phyloP scores from a whole-genome alignment of 2,329 filamentous ascomycete genomes.

The Bipolaris zeicola region DNA sequence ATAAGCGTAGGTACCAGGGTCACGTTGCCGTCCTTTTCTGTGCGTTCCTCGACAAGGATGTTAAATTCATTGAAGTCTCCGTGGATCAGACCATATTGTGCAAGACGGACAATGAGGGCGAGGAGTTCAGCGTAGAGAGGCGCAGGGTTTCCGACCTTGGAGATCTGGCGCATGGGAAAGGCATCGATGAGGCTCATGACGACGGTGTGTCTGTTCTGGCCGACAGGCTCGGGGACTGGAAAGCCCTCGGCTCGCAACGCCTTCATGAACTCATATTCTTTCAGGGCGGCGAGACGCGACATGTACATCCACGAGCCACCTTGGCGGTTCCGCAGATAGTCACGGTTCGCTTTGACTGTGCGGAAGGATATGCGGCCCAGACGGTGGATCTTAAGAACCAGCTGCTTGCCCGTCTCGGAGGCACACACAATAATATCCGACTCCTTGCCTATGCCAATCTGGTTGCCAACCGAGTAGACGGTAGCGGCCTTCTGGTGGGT shows the following conservation, averaged over 20 bases:
- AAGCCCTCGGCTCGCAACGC: constrained; percentile 83
- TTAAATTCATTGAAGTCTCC: constrained; percentile 99
- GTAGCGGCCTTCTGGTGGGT: constrained; percentile 78
- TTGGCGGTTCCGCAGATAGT: constrained; percentile 83
- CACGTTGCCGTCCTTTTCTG: constrained; percentile 46
- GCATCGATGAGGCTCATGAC: constrained; percentile 95
- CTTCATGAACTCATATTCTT: constrained; percentile 94
- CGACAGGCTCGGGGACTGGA: constrained; percentile 83
- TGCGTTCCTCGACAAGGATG: constrained; percentile 83
- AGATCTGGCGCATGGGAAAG: constrained; percentile 87
- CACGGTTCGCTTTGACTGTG: constrained; percentile 91
- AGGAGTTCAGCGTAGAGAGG: constrained; percentile 92
- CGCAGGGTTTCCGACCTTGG: constrained; percentile 80
- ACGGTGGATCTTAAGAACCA: constrained; percentile 93
- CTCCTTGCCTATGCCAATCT: constrained; percentile 96
- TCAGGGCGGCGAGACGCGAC: constrained; percentile 87
- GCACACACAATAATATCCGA: constrained; percentile 96
- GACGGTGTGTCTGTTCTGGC: constrained; percentile 91
- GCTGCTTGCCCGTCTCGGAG: constrained; percentile 74
- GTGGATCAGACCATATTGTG: constrained; percentile 88
- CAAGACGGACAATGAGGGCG: constrained; percentile 79
- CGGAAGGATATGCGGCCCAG: constrained; percentile 96
- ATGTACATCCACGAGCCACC: constrained; percentile 98
- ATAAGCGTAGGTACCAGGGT: constrained; percentile 82
- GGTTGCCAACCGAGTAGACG: constrained; percentile 90